Base-by-base conservation (phyloP, 148 eudicot genomes). In the Mesembryanthemum crystallinum region DNA sequence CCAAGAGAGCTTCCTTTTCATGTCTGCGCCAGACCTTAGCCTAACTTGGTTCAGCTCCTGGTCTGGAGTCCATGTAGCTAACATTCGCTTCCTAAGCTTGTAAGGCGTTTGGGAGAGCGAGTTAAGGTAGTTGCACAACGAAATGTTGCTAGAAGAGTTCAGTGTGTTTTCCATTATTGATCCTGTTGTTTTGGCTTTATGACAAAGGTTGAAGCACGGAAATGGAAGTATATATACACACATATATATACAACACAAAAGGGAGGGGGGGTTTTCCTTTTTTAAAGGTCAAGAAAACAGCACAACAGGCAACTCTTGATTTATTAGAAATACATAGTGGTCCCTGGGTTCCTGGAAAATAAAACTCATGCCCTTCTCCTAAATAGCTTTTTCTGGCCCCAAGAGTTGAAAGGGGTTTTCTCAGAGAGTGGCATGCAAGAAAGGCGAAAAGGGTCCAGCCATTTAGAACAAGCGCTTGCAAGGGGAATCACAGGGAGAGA, bases 1-100 rank as follows among this genome's bases (percentile, higher is more conserved):
- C 89, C 93, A 88, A 59, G 52, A 42, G 64, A 89, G 90, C 77
- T 83, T 86, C 65, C 97, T 82, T 71, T 88, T 88, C 97, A 91
- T 91, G 85, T 89, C 90, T 45, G 93, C 89, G 77, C 97, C 97
- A 11, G 97, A 92, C 88, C 94, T 83, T 66, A 86, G 85, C 82
- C 97, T 84, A 68, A 88, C 86, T 86, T 85, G 86, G 80, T 87
- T 89, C 57, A 88, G 86, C 74, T 88, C 97, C 75, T 92, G 85
- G 57, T 86, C 92, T 8, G 94, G 90, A 35, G 94, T 88, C 90
- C 89, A 89, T 73, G 87, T 86, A 3, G 92, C 91, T 15, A 89
- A 72, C 87, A 85, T 72, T 79, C 96, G 79, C 82, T 82, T 87
- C 76, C 72, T 71, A 35, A 91, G 88, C 78, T 83, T 77, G 43